Evolutionary conservation across 441 rosid genomes (phyloP).

Genomic region (Syzygium syzygioides): DNA sequence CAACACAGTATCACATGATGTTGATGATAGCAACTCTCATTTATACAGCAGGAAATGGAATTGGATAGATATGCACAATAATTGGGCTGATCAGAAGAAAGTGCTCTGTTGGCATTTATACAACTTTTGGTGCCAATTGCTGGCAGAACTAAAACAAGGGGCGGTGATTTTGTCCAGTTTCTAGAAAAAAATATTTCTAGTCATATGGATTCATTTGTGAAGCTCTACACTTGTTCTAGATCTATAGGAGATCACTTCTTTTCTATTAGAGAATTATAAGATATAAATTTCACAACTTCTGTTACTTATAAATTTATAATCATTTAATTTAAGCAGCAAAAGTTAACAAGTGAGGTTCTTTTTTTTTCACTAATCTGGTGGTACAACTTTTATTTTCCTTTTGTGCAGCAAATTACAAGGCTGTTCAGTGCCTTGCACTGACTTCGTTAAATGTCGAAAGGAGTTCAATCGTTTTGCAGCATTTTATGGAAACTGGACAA

Average conservation of each 20-base stretch:
- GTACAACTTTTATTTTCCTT: background rate
- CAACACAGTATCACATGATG: background rate
- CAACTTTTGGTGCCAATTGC: background rate
- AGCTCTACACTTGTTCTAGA: background rate
- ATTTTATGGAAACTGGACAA: slow-evolving; percentile 62
- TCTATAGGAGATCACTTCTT: background rate
- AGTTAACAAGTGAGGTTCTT: background rate
- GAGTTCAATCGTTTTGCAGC: slow-evolving; percentile 62
- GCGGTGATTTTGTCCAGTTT: background rate
- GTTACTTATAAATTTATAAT: background rate
- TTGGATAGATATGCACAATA: background rate
- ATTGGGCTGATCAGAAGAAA: background rate
- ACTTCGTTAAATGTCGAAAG: slow-evolving; percentile 74
- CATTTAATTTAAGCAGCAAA: background rate
- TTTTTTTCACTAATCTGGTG: background rate
- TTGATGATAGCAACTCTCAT: background rate
- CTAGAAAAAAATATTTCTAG: background rate
- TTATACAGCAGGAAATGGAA: background rate
- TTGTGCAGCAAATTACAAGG: slow-evolving; percentile 83
- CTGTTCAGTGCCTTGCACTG: slow-evolving; percentile 85
- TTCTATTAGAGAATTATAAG: background rate
- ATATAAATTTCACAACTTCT: background rate
- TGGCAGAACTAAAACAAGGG: background rate
- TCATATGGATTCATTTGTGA: background rate
- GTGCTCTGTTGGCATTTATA: background rate